Evolutionary conservation across 2,329 filamentous ascomycete species (phyloP).

Genomic region (Aschersonia sp.): DNA sequence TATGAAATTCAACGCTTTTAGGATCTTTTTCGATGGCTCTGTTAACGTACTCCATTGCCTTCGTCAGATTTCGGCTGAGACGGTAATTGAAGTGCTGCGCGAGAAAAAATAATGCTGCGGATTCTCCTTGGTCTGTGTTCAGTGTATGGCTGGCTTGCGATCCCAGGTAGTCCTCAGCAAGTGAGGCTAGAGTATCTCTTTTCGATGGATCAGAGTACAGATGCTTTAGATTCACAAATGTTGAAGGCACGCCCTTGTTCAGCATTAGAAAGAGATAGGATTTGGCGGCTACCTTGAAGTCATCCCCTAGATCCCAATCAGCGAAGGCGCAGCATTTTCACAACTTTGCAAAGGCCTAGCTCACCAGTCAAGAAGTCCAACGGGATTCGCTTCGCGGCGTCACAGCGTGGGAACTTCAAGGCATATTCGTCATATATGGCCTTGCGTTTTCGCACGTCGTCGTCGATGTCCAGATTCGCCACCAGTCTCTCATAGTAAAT

Average conservation of each 20-base stretch:
- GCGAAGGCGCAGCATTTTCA: neutral
- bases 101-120: slow-evolving; percentile 80
- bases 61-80: slow-evolving; percentile 67
- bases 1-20: slow-evolving; percentile 76
- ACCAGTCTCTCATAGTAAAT: slow-evolving; percentile 73
- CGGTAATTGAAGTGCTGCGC: slow-evolving; percentile 95
- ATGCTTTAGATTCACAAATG: slow-evolving; percentile 92
- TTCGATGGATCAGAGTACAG: slow-evolving; percentile 71
- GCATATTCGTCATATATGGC: slow-evolving; percentile 66
- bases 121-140: slow-evolving; percentile 45
- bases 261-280: slow-evolving; percentile 73
- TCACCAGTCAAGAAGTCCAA: slow-evolving; percentile 72
- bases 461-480: slow-evolving; percentile 47
- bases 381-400: slow-evolving; percentile 74
- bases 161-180: slow-evolving; percentile 67
- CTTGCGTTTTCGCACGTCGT: slow-evolving; percentile 50
- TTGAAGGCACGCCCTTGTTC: slow-evolving; percentile 84
- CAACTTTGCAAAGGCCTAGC: slow-evolving; percentile 5
- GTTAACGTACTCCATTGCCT: slow-evolving; percentile 71
- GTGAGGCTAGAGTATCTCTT: slow-evolving; percentile 56
- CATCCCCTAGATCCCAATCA: slow-evolving; percentile 42
- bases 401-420: slow-evolving; percentile 65
- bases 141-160: slow-evolving; percentile 36
- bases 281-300: slow-evolving; percentile 66
- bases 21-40: slow-evolving; percentile 68